Percentiles rank a stretch among this genome's conserved stretches.
These are phyloP conservation scores for Spergularia azorica DNA, from an alignment of 179 eudicot species.

Conservation along the genomic window DNA sequence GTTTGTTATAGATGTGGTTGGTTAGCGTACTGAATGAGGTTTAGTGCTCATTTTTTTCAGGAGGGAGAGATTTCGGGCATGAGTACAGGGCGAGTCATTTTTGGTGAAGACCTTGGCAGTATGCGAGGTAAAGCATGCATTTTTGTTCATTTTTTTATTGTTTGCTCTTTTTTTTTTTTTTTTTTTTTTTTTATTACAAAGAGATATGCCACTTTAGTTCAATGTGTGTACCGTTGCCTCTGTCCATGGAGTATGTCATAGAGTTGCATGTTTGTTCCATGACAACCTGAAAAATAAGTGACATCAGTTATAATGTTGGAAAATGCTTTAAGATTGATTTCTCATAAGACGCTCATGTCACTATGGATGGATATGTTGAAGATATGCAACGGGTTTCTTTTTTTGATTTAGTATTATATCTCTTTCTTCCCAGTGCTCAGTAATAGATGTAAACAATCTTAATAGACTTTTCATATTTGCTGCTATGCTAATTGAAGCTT, in stretches of 20 bases:
- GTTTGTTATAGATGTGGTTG: constrained; percentile 1
- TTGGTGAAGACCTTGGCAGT: constrained; percentile 49
- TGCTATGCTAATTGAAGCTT: background rate
- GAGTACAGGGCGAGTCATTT: constrained; percentile 45
- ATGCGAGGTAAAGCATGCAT: constrained; percentile 46
- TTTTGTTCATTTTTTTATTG: background rate
- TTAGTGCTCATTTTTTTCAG: constrained; percentile 35
- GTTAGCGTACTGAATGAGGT: constrained; percentile 13
- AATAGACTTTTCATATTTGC: background rate
- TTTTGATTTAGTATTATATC: too few relatives aligned
- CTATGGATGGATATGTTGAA: too few relatives aligned
- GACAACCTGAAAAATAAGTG: background rate
- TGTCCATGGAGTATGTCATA: background rate
- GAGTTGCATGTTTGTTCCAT: background rate
- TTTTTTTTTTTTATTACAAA: background rate
- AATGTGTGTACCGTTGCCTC: background rate
- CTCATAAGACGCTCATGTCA: background rate
- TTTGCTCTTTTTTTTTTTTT: background rate
- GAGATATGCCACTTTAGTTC: background rate
- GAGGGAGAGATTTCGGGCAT: constrained; percentile 60
- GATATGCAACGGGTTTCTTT: background rate
- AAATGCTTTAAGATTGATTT: background rate
- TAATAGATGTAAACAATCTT: background rate
- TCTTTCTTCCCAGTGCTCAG: too few relatives aligned
- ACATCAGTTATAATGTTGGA: background rate